A percentile compares a stretch with the other conserved stretches of the same genome.
Evolutionary conservation across 495 filamentous ascomycete genomes (phyloP).

Genomic region (Penicillium daleae): DNA sequence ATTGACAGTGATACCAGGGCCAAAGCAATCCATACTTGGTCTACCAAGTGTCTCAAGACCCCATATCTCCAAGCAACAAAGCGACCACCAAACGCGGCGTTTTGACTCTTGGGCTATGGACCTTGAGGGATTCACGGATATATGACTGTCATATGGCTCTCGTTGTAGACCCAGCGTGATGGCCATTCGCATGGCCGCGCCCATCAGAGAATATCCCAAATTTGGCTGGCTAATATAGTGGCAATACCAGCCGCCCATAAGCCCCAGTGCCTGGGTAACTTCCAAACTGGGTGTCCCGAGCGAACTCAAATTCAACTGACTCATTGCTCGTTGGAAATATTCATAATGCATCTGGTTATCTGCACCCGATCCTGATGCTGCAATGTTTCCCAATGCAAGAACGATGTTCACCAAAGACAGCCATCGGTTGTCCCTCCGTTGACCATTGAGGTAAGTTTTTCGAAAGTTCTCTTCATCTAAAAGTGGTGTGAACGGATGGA

Average conservation of each 20-base stretch:
- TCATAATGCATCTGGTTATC: slow-evolving; percentile 69
- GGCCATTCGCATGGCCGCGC: slow-evolving; percentile 44
- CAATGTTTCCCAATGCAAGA: slow-evolving; percentile 71
- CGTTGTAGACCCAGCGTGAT: slow-evolving; percentile 29
- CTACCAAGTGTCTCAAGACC: slow-evolving; percentile 72
- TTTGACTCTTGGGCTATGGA: slow-evolving; percentile 56
- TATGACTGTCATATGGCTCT: slow-evolving; percentile 20
- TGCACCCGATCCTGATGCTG: slow-evolving; percentile 66
- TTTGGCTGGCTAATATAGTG: slow-evolving; percentile 82
- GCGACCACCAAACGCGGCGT: slow-evolving; percentile 71
- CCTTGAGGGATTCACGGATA: slow-evolving; percentile 23
- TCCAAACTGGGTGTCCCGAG: slow-evolving; percentile 63
- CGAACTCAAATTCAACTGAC: slow-evolving; percentile 65
- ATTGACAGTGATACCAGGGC: slow-evolving; percentile 67
- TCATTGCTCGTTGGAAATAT: slow-evolving; percentile 72
- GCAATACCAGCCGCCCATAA: slow-evolving; percentile 78
- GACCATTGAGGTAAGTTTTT: slow-evolving; percentile 50
- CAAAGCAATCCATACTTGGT: slow-evolving; percentile 70
- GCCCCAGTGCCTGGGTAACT: slow-evolving; percentile 68
- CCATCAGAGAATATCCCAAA: slow-evolving; percentile 60
- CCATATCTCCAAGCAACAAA: slow-evolving; percentile 75
- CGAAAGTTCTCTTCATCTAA: slow-evolving; percentile 71
- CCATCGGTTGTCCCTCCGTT: slow-evolving; percentile 66
- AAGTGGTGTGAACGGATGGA: slow-evolving; percentile 71
- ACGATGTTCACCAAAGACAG: slow-evolving; percentile 73